Base-by-base conservation (phyloP, 768 basidiomycete genomes). In the Suillus bovinus region DNA sequence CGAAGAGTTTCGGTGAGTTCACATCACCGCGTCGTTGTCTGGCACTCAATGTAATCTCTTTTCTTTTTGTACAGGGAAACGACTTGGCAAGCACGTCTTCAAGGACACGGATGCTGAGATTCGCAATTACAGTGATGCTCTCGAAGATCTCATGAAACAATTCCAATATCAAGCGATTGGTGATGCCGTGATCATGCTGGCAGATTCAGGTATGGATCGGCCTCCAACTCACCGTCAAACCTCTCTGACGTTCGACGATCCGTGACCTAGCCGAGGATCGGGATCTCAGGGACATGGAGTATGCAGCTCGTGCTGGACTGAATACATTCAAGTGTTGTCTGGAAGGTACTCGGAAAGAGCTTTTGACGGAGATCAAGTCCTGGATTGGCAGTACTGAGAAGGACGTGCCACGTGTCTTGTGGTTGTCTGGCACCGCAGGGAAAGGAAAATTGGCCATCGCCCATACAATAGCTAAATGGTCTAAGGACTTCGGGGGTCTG, bases 1-100 rank as follows among this genome's bases (percentile, higher is more conserved):
- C 61, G 14, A 70, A 68, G 47, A 69, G 58, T 38, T 68, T 71
- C 38, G 50, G 71, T 72, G 52, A 20, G 67, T 66, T 4, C 7
- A 6, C 31, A 10, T 16, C 17, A 31, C 29, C 11, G 16, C 6
- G 22, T 9, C 1, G 44, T 6, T 13, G n/a, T 11, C 2, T 4
- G 6, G 11, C 22, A 24, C 44, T 46, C 5, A 46, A 8, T 42
- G 20, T 41, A 20, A n/a, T 44, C n/a, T n/a, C n/a, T n/a, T n/a
- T n/a, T n/a, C n/a, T n/a, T n/a, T n/a, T 44, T 13, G 44, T 1
- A 22, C 13, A 46, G 44, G 44, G 44, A 22, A 16, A 64, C 52
- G 54, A 50, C 2, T 24, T 42, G 64, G n/a, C 46, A 63, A 54
- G 53, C 16, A 61, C 50, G 31, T 54, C 13, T 10, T 2, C 24